Evolutionary conservation across 2,329 filamentous ascomycete species (phyloP), one percentile per base, ranked within the genome.

Genomic region (Bipolaris cookei): DNA sequence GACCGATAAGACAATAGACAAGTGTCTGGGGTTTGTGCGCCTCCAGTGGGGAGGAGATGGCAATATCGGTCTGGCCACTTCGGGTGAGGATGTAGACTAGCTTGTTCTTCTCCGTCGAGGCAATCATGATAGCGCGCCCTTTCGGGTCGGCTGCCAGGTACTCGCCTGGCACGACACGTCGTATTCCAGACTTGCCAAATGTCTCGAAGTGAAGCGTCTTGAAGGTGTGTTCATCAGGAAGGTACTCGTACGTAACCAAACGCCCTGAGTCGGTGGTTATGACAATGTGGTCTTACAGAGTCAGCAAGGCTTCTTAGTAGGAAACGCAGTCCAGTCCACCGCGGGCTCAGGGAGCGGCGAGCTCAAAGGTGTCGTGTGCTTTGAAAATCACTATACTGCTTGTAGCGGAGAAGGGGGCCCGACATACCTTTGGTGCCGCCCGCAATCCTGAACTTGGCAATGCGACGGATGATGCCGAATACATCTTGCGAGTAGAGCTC

Each of bases 61-160:
- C 96, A 69, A 99, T 86, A 76, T 97, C 91, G 16, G 93, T 93
- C 78, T 98, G 92, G 3, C 92, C 86, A 79, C 97, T 96, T 64
- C 96, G 89, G 78, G 98, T 98, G 66, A 99, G 84, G 70, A 99
- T 94, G 79, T 99, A 99, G 66, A 99, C 95, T 54, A 99, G 89
- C 81, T 99, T 99, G 81, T 98, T 99, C 85, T 99, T 99, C 80
- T 99, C 96, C 53, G 94, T 85, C 4, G 93, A 94, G 8, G 95
- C 92, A 60, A 98, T 91, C 74, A 99, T 84, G 73, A 94, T 97
- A 53, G 96, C 96, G 80, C 95, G 88, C 54, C 95, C 95, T 78
- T 97, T 97, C 25, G 95, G 95, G 72, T 99, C 95, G 50, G 92
- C 91, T 6, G 94, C 95, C 25, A 99, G 85, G 72, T 97, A 99